Percentiles rank a stretch among this genome's conserved stretches.
Conservation (phyloP, 495 filamentous ascomycete genomes). For the Penicillium roqueforti region DNA sequence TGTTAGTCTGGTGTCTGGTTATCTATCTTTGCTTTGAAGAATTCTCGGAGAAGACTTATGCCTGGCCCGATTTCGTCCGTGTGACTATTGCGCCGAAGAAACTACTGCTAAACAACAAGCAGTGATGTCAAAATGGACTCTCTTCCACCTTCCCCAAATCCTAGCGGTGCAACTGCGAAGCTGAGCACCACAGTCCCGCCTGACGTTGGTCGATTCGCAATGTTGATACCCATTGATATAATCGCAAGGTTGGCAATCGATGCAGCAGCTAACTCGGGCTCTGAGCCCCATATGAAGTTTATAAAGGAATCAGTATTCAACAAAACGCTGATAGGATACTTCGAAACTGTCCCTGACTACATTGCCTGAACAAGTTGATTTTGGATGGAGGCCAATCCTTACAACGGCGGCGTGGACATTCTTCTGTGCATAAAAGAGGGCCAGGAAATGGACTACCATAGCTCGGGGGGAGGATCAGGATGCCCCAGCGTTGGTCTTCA, state of each 20-base stretch:
- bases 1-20: no score
- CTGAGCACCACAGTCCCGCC: neutral
- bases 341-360: slow-evolving; percentile 1
- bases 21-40: no score
- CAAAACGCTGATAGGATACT: neutral
- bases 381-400: slow-evolving; percentile 10
- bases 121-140: neutral
- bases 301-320: slow-evolving; percentile 3
- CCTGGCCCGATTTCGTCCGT: neutral
- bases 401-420: slow-evolving; percentile 4
- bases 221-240: neutral
- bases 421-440: neutral
- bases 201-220: neutral
- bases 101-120: neutral
- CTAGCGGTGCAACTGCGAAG: neutral
- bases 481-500: slow-evolving; percentile 5
- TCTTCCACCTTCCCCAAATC: neutral
- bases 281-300: neutral
- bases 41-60: no score
- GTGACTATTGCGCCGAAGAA: neutral
- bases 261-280: neutral
- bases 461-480: neutral
- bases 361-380: neutral
- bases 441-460: neutral
- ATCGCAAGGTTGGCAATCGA: neutral